Evolutionary conservation across 805 yeast species (phyloP).

Genomic region (Brettanomyces anomalus): DNA sequence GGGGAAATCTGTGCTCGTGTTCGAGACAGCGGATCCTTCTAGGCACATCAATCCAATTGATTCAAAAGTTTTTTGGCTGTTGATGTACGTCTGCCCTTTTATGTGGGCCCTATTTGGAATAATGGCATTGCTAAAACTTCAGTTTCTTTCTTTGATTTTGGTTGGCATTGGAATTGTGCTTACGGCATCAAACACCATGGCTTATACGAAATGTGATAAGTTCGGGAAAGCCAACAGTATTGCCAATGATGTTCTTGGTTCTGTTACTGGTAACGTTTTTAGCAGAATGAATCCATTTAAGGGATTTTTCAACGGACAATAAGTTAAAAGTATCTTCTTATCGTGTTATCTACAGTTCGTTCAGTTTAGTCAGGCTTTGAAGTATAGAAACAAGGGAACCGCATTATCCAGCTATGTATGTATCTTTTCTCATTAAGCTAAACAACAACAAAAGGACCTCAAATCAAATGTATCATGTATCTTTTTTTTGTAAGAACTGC

Average conservation of each 20-base stretch:
- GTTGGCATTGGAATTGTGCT: slow-evolving; percentile 62
- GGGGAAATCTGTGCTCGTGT: slow-evolving; percentile 76
- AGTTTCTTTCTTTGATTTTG: slow-evolving; percentile 56
- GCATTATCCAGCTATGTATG: no score
- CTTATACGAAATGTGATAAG: slow-evolving; percentile 87
- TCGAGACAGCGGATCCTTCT: slow-evolving; percentile 72
- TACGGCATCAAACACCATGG: slow-evolving; percentile 76
- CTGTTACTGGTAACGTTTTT: slow-evolving; percentile 35
- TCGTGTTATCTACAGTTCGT: no score
- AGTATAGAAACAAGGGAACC: no score
- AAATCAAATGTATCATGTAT: no score
- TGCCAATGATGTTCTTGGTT: slow-evolving; percentile 49
- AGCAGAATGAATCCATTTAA: slow-evolving; percentile 37
- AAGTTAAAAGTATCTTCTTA: neutral
- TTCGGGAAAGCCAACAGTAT: slow-evolving; percentile 75
- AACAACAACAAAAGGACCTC: no score
- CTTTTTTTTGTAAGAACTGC: no score
- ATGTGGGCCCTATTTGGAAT: slow-evolving; percentile 70
- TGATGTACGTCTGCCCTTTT: slow-evolving; percentile 66
- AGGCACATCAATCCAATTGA: slow-evolving; percentile 83
- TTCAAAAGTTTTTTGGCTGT: slow-evolving; percentile 79
- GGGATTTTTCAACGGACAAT: slow-evolving; percentile 7
- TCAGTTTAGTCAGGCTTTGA: no score
- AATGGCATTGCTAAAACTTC: slow-evolving; percentile 69
- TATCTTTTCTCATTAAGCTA: no score